phyloP scores from a whole-genome alignment of 2,329 filamentous ascomycete genomes.

The Dothistroma septosporum region DNA sequence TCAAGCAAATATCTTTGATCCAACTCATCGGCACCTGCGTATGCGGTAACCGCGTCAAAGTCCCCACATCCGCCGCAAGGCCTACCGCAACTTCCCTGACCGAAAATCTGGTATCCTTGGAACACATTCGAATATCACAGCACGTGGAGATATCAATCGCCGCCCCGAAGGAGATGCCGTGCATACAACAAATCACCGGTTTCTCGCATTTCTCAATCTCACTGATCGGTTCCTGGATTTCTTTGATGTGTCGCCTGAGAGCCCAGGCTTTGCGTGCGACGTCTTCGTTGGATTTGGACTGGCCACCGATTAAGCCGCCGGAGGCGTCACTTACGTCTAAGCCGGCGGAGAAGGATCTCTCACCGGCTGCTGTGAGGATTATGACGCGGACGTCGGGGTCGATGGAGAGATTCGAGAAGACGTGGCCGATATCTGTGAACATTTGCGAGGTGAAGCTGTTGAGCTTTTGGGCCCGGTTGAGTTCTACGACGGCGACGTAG shows the following conservation, averaged over 20 bases:
- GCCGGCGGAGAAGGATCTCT: conserved; percentile 73
- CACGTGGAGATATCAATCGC: conserved; percentile 67
- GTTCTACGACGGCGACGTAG: conserved; percentile 80
- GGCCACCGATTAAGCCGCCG: conserved; percentile 12
- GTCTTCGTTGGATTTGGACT: conserved; percentile 16
- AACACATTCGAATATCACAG: conserved; percentile 65
- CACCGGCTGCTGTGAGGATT: conserved; percentile 74
- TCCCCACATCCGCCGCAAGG: conserved; percentile 73
- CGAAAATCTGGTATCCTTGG: conserved; percentile 55
- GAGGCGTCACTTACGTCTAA: conserved; percentile 53
- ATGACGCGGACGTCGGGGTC: conserved; percentile 71
- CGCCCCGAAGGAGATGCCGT: conserved; percentile 73
- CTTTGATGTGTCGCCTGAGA: conserved; percentile 64
- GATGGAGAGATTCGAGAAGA: conserved; percentile 68
- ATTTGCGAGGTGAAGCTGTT: conserved; percentile 76
- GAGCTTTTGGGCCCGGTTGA: conserved; percentile 79
- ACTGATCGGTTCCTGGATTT: conserved; percentile 76
- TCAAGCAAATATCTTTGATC: conserved; percentile 74
- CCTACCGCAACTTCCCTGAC: conserved; percentile 82
- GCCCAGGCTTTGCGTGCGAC: conserved; percentile 28
- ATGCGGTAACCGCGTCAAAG: conserved; percentile 71
- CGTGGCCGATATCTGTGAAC: conserved; percentile 72
- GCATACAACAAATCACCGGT: conserved; percentile 76
- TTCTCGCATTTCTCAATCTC: conserved; percentile 85
- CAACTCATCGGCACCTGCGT: conserved; percentile 66